A percentile compares a stretch with the other conserved stretches of the same genome.
phyloP scores from a whole-genome alignment of 2,329 filamentous ascomycete genomes.

The Verticillium albo-atrum region DNA sequence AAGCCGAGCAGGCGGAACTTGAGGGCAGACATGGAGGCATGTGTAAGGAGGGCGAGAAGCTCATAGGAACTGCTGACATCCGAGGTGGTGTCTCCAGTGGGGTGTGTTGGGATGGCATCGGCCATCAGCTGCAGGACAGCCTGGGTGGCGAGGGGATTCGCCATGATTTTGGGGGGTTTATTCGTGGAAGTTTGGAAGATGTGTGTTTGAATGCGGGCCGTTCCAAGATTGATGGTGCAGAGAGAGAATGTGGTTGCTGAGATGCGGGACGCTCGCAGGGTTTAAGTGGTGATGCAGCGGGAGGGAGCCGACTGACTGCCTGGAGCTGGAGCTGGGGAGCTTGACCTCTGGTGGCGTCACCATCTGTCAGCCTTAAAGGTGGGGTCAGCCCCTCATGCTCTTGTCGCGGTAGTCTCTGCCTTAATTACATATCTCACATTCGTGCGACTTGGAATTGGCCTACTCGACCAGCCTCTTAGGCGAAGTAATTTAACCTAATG shows the following conservation, averaged over 20 bases:
- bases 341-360: constrained; percentile 9
- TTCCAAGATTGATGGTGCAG: not conserved
- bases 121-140: constrained; percentile 53
- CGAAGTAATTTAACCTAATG: no score
- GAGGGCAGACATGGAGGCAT: constrained; percentile 76
- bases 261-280: not conserved
- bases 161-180: not conserved
- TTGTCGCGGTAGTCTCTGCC: not conserved
- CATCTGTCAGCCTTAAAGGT: constrained; percentile 15
- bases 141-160: constrained; percentile 35
- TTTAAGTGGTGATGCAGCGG: not conserved
- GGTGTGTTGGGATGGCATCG: constrained; percentile 53
- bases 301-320: not conserved
- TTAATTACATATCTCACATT: not conserved
- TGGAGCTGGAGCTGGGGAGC: not conserved
- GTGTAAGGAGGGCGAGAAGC: constrained; percentile 76
- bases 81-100: constrained; percentile 48
- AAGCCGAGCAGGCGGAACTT: constrained; percentile 80
- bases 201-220: constrained; percentile 1
- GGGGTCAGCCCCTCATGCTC: constrained; percentile 5
- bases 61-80: constrained; percentile 71
- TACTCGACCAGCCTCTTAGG: no score
- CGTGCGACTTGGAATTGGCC: no score
- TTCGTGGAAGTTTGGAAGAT: not conserved
- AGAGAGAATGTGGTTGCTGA: not conserved